Evolutionary conservation across 306 rosid genomes (phyloP).

Genomic region (Lablab purpureus): DNA sequence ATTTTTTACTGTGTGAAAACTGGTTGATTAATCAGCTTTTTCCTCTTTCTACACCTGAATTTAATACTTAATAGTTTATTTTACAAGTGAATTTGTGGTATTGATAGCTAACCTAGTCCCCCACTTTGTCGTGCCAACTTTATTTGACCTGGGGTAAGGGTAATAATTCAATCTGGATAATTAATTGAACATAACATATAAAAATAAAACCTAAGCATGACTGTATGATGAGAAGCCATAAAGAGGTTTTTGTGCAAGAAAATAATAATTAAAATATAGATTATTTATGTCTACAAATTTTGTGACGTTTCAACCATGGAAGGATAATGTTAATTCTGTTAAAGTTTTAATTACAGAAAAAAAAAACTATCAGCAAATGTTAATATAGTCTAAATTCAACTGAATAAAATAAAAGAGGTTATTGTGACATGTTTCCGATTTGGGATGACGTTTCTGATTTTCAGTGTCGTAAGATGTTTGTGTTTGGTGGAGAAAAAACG

Average conservation of each 20-base stretch:
- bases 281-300: not conserved
- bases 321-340: not conserved
- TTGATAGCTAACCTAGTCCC: conserved; percentile 17
- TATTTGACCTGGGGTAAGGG: conserved; percentile 28
- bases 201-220: conserved; percentile 2
- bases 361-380: not conserved
- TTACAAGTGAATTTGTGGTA: not conserved
- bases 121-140: conserved; percentile 14
- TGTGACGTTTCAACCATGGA: not conserved
- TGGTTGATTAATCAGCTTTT: conserved; percentile 23
- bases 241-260: not conserved
- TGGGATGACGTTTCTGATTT: not conserved
- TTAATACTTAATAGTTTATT: not conserved
- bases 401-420: not conserved
- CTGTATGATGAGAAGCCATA: not conserved
- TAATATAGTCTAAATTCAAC: not conserved
- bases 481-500: conserved; percentile 8
- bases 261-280: not conserved
- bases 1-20: conserved; percentile 18
- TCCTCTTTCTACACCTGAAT: conserved; percentile 18
- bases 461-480: not conserved
- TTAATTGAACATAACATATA: conserved; percentile 9
- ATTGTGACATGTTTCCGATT: not conserved
- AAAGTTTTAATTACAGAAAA: not conserved
- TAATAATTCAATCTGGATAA: conserved; percentile 22